phyloP scores from a whole-genome alignment of 1,284 basidiomycete species.

The Trametes hirsuta region DNA sequence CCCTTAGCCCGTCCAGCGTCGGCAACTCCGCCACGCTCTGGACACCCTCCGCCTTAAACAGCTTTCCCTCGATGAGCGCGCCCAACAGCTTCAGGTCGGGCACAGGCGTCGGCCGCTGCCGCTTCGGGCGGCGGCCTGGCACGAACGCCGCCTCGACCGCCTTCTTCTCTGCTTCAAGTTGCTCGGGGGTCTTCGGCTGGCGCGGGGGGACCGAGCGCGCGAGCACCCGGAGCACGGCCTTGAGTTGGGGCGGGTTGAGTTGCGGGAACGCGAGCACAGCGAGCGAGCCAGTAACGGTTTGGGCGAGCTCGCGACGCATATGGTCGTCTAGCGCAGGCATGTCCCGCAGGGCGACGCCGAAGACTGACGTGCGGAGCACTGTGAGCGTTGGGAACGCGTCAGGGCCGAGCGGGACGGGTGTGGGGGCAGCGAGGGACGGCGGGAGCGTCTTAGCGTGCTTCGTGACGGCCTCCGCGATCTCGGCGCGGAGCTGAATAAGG shows the following conservation, averaged over 20 bases:
- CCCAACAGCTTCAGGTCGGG: constrained; percentile 76
- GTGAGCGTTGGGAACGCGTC: constrained; percentile 52
- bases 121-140: constrained; percentile 69
- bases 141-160: constrained; percentile 55
- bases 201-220: constrained; percentile 66
- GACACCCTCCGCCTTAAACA: constrained; percentile 62
- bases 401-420: constrained; percentile 31
- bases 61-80: constrained; percentile 72
- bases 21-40: constrained; percentile 69
- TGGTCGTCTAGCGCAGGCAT: constrained; percentile 52
- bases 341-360: constrained; percentile 72
- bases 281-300: constrained; percentile 58
- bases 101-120: constrained; percentile 49
- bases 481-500: constrained; percentile 65
- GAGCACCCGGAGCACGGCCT: constrained; percentile 67
- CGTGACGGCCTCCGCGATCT: constrained; percentile 58
- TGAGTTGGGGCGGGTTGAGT: constrained; percentile 72
- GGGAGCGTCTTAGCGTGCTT: constrained; percentile 45
- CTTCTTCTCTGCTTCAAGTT: constrained; percentile 48
- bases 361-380: constrained; percentile 69
- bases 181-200: constrained; percentile 53
- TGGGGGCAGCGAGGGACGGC: constrained; percentile 42
- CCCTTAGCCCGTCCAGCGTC: constrained; percentile 68
- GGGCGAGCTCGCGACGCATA: constrained; percentile 53
- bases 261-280: constrained; percentile 69